Evolutionary conservation across 352 stramenopile genomes (phyloP).

Genomic region (Globisporangium emineosum): DNA sequence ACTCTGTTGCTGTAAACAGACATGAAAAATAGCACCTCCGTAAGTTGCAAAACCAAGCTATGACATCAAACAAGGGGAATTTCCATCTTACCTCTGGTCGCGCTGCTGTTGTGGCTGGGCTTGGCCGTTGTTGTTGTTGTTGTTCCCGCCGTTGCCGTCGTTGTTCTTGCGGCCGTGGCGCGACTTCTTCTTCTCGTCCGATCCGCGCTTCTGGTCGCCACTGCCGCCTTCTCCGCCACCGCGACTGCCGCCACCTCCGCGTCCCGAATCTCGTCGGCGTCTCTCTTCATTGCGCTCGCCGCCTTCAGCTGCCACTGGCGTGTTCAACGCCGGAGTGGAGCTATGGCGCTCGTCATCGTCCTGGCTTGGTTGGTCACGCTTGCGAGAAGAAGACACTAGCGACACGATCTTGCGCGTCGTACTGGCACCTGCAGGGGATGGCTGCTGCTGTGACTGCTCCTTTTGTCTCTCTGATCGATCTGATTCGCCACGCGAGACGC

Average conservation of each 20-base stretch:
- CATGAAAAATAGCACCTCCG: neutral
- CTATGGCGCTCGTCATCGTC: slow-evolving; percentile 11
- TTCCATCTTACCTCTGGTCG: slow-evolving; percentile 46
- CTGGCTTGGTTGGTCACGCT: slow-evolving; percentile 42
- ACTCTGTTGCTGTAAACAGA: slow-evolving; percentile 3
- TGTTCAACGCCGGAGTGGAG: neutral
- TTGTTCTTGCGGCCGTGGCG: slow-evolving; percentile 35
- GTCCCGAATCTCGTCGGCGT: slow-evolving; percentile 11
- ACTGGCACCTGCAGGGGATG: slow-evolving; percentile 1
- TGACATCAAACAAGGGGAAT: neutral
- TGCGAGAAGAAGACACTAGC: slow-evolving; percentile 62
- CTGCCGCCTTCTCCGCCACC: slow-evolving; percentile 13
- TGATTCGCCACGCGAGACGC: neutral
- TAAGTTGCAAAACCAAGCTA: neutral
- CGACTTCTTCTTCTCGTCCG: slow-evolving; percentile 51
- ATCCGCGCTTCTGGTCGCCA: slow-evolving; percentile 21
- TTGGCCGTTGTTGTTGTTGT: slow-evolving; percentile 7
- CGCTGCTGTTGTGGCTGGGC: slow-evolving; percentile 38
- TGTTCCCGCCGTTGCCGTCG: slow-evolving; percentile 19
- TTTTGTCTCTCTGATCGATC: slow-evolving; percentile 14
- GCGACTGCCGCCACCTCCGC: slow-evolving; percentile 6
- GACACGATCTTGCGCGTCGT: slow-evolving; percentile 71
- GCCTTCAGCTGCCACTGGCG: slow-evolving; percentile 3
- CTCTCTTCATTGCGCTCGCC: slow-evolving; percentile 13
- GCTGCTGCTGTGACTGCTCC: neutral